Percentiles rank a stretch among this genome's conserved stretches.
Evolutionary conservation across 1,284 basidiomycete species (phyloP).

Genomic region (Pholiota adiposa): DNA sequence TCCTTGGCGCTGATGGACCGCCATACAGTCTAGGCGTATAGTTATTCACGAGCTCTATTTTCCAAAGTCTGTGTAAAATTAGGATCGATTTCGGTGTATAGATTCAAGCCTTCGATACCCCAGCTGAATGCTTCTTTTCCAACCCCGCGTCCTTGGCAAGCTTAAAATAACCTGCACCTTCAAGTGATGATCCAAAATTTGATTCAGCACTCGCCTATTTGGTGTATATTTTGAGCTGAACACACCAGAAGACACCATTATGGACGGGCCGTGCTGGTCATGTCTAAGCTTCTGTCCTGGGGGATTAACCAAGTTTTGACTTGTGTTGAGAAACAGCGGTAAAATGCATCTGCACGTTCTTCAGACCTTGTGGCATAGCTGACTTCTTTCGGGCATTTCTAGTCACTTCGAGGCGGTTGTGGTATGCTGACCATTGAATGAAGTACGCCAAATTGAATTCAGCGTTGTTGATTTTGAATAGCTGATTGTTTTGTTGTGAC

Average conservation of each 20-base stretch:
- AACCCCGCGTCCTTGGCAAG: not conserved
- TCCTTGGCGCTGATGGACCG: not conserved
- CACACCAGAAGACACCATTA: not conserved
- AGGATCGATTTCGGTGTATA: conserved; percentile 2
- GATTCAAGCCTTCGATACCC: not conserved
- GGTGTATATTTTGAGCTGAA: not conserved
- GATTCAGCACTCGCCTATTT: not conserved
- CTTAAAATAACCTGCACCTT: not conserved
- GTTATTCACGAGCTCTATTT: conserved; percentile 1
- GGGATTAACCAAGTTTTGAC: not conserved
- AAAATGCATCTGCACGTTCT: not conserved
- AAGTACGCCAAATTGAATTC: not conserved
- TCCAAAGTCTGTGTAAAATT: not conserved
- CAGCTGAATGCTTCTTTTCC: not conserved
- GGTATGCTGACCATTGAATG: not conserved
- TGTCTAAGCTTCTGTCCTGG: not conserved
- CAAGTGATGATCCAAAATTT: not conserved
- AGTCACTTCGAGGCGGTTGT: not conserved
- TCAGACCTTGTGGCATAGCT: not conserved
- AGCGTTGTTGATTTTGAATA: not conserved
- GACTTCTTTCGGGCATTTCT: not conserved
- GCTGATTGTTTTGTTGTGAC: not conserved
- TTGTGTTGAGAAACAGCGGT: not conserved
- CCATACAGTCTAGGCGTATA: not conserved
- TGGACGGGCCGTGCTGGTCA: not conserved